A percentile compares a stretch with the other conserved stretches of the same genome.
Conservation (phyloP, 2,329 filamentous ascomycete genomes). For the Aspergillus aculeatus region DNA sequence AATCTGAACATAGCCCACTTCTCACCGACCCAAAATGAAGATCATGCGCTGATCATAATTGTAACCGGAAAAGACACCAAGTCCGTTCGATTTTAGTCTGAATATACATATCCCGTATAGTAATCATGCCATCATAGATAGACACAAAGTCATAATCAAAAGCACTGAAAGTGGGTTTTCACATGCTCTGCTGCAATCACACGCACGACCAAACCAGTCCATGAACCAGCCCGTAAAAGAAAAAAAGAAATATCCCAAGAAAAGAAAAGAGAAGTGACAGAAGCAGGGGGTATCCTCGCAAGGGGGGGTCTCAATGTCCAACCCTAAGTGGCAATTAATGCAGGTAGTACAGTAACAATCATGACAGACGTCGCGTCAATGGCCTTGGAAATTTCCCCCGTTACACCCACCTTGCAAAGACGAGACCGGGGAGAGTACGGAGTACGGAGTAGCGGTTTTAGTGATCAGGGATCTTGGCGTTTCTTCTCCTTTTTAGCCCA, state of each 20-base stretch:
- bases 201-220: not conserved
- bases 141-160: not conserved
- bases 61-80: not conserved
- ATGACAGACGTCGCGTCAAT: not conserved
- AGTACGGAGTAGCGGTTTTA: not conserved
- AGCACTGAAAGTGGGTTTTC: no score
- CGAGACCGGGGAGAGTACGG: not conserved
- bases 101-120: not conserved
- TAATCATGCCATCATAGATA: not conserved
- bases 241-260: not conserved
- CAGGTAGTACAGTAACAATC: not conserved
- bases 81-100: not conserved
- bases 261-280: not conserved
- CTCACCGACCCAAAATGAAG: not conserved
- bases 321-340: conserved; percentile 1
- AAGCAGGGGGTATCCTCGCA: conserved; percentile 10
- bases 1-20: not conserved
- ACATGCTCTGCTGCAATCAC: not conserved
- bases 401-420: not conserved
- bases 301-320: not conserved
- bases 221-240: not conserved
- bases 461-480: conserved; percentile 33
- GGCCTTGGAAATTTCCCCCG: not conserved
- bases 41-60: not conserved
- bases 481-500: conserved; percentile 78